Evolutionary conservation across 2,329 filamentous ascomycete genomes (phyloP).

Genomic region (Alternaria sp.): DNA sequence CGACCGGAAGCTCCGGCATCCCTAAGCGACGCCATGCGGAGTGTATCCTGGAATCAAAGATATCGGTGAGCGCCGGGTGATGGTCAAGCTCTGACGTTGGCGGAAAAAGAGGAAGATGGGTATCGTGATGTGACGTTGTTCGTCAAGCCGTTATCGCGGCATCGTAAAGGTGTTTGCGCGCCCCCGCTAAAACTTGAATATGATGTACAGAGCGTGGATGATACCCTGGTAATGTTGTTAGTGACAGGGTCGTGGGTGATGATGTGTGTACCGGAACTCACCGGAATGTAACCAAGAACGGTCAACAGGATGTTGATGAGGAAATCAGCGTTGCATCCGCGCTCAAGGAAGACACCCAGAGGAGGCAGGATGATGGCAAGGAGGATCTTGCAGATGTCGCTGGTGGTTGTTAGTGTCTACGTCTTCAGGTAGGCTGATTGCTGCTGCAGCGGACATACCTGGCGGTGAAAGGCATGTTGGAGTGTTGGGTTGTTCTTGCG

Average conservation of each 20-base stretch:
- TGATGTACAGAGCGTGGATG: conserved; percentile 93
- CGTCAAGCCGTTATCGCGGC: conserved; percentile 16
- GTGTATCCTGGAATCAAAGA: not conserved
- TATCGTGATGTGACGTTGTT: conserved; percentile 38
- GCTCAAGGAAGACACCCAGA: conserved; percentile 92
- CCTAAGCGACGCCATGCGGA: not conserved
- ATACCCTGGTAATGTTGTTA: conserved; percentile 60
- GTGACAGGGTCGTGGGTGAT: not conserved
- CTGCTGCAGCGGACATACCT: conserved; percentile 50
- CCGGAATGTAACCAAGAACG: conserved; percentile 65
- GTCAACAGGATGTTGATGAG: conserved; percentile 93
- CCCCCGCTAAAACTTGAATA: conserved; percentile 77
- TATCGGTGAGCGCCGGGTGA: not conserved
- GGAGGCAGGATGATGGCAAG: conserved; percentile 89
- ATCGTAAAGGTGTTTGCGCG: conserved; percentile 12
- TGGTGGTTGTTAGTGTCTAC: conserved; percentile 42
- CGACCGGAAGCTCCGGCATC: conserved; percentile 9
- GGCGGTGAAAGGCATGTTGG: conserved; percentile 66
- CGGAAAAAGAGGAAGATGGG: conserved; percentile 29
- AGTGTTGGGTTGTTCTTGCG: conserved; percentile 9
- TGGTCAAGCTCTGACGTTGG: conserved; percentile 2
- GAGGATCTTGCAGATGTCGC: conserved; percentile 82
- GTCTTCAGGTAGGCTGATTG: not conserved
- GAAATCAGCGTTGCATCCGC: conserved; percentile 83
- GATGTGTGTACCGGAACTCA: conserved; percentile 20